phyloP scores from a whole-genome alignment of 2,329 filamentous ascomycete genomes.

The Colletotrichum somersetense region DNA sequence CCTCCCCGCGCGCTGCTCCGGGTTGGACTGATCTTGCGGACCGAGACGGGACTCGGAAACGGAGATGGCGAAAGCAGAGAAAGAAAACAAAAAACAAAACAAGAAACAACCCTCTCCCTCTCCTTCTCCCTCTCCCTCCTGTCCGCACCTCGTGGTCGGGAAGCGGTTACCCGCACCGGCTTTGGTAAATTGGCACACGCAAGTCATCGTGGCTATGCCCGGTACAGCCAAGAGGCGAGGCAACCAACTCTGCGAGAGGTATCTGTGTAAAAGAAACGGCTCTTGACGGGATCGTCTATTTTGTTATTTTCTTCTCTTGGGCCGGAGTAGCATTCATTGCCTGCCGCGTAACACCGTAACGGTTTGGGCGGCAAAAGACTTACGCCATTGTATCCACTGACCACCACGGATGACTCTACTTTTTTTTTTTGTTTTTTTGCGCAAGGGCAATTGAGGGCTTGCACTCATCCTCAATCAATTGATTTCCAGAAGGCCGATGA shows the following conservation, averaged over 20 bases:
- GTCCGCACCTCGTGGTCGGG: not conserved
- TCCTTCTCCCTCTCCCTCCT: not conserved
- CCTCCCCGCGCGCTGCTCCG: not conserved
- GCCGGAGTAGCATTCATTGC: not conserved
- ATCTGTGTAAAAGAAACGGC: not conserved
- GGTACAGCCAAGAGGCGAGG: slow-evolving; percentile 30
- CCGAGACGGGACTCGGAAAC: slow-evolving; percentile 13
- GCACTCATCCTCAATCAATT: not conserved
- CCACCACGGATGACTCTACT: slow-evolving; percentile 22
- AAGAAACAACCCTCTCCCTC: not conserved
- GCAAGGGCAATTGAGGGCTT: slow-evolving; percentile 24
- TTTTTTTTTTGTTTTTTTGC: slow-evolving; percentile 18
- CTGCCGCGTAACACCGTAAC: not conserved
- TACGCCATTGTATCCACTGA: slow-evolving; percentile 36
- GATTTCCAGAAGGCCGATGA: not conserved
- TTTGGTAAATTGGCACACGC: slow-evolving; percentile 30
- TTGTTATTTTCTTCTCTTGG: not conserved
- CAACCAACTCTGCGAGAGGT: not conserved
- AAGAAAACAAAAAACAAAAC: not conserved
- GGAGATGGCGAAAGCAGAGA: not conserved
- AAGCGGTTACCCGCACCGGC: slow-evolving; percentile 3
- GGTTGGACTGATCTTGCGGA: not conserved
- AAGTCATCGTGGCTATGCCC: slow-evolving; percentile 38
- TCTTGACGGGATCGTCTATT: not conserved
- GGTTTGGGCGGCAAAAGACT: slow-evolving; percentile 31